Evolutionary conservation across 768 basidiomycete genomes (phyloP).

Genomic region (Leccinum fibrillosum): DNA sequence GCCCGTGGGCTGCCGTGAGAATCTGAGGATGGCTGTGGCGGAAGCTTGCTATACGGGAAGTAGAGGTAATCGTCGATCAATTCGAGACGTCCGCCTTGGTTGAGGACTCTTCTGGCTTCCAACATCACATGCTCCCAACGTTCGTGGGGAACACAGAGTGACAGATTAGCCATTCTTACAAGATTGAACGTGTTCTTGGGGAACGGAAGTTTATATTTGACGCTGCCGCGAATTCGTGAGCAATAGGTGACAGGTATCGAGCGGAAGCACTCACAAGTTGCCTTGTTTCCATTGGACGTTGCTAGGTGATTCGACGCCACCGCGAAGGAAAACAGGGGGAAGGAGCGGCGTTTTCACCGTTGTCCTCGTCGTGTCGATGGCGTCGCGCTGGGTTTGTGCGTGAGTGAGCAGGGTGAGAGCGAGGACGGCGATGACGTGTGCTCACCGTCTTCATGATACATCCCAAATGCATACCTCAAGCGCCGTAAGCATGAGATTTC

Average conservation of each 20-base stretch:
- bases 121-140: conserved; percentile 57
- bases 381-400: too few species aligned
- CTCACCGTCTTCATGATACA: conserved; percentile 44
- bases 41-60: conserved; percentile 52
- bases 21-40: conserved; percentile 14
- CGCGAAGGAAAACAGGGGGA: conserved; percentile 28
- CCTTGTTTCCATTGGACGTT: conserved; percentile 52
- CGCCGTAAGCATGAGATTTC: conserved; percentile 87
- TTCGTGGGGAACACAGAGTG: conserved; percentile 55
- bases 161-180: conserved; percentile 69
- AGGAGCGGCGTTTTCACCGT: conserved; percentile 33
- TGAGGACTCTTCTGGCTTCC: conserved; percentile 63
- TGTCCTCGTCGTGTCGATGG: too few species aligned
- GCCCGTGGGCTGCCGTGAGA: neutral
- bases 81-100: conserved; percentile 62
- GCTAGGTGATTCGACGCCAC: conserved; percentile 35
- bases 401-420: too few species aligned
- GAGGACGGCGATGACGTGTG: too few species aligned
- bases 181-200: conserved; percentile 61
- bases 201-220: conserved; percentile 60
- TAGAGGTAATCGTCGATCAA: conserved; percentile 69
- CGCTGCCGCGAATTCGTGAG: conserved; percentile 34
- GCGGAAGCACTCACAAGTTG: conserved; percentile 56
- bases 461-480: conserved; percentile 85
- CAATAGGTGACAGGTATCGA: neutral